A percentile compares a stretch with the other conserved stretches of the same genome.
Conservation (phyloP, 768 basidiomycete genomes). For the Collybia mongolica region DNA sequence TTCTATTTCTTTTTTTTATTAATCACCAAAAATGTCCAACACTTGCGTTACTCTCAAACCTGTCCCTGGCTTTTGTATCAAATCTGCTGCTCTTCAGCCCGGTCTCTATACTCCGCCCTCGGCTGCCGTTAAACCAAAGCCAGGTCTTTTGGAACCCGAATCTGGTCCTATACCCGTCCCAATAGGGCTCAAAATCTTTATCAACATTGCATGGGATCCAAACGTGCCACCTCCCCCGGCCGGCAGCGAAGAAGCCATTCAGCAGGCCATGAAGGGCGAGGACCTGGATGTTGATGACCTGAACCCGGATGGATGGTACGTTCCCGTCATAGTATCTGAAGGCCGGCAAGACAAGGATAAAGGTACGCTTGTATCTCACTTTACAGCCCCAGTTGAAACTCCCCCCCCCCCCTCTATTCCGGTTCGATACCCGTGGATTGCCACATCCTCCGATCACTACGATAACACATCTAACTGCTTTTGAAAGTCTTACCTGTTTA, state of each 20-base stretch:
- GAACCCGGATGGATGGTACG: slow-evolving; percentile 49
- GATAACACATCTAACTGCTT: not conserved
- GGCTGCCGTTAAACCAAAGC: slow-evolving; percentile 4
- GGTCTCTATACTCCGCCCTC: slow-evolving; percentile 29
- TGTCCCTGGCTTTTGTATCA: slow-evolving; percentile 69
- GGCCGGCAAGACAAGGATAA: slow-evolving; percentile 65
- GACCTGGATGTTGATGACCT: slow-evolving; percentile 37
- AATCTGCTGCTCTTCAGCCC: slow-evolving; percentile 47
- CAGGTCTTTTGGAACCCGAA: slow-evolving; percentile 26
- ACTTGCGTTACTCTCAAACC: slow-evolving; percentile 47
- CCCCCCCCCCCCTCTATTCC: slow-evolving; percentile 9
- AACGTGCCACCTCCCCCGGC: slow-evolving; percentile 69
- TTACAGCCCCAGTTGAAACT: not conserved
- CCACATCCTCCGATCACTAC: slow-evolving; percentile 6
- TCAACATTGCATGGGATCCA: slow-evolving; percentile 71
- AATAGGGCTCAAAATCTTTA: slow-evolving; percentile 61
- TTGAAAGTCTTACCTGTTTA: slow-evolving; percentile 4
- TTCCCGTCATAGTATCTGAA: slow-evolving; percentile 73
- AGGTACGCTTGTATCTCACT: slow-evolving; percentile 39
- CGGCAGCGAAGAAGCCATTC: slow-evolving; percentile 56
- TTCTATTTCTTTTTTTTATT: too few relatives aligned
- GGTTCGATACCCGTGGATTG: too few relatives aligned
- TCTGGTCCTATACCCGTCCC: slow-evolving; percentile 32
- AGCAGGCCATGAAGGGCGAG: slow-evolving; percentile 54
- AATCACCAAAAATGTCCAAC: slow-evolving; percentile 15